Evolutionary conservation across 768 basidiomycete species (phyloP).

Genomic region (Tricholoma terreum): DNA sequence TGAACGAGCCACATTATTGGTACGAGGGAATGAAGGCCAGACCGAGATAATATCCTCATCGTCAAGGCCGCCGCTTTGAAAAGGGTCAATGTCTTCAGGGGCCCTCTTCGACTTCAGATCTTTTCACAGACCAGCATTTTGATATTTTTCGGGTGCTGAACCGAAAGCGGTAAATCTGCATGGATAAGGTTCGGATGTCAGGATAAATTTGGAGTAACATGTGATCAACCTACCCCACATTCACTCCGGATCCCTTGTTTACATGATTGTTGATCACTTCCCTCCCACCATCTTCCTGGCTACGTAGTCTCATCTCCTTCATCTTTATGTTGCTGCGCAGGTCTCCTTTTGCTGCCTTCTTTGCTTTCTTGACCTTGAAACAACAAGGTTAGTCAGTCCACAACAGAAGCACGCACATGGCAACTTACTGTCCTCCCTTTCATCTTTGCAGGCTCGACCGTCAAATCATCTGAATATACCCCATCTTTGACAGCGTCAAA

Average conservation of each 20-base stretch:
- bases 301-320: constrained; percentile 5
- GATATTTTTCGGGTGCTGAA: constrained; percentile 2
- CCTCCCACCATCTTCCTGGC: neutral
- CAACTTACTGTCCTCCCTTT: neutral
- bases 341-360: constrained; percentile 5
- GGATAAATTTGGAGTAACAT: neutral
- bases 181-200: neutral
- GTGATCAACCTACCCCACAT: neutral
- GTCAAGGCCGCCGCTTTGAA: constrained; percentile 14
- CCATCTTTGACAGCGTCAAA: neutral
- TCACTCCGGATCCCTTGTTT: neutral
- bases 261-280: neutral
- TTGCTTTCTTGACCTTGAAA: neutral
- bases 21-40: constrained; percentile 5
- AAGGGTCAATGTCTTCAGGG: constrained; percentile 3
- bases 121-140: constrained; percentile 2
- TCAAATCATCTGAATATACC: neutral
- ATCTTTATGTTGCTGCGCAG: constrained; percentile 8
- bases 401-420: neutral
- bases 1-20: neutral
- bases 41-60: constrained; percentile 13
- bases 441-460: neutral
- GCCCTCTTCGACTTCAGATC: constrained; percentile 1
- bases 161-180: neutral
- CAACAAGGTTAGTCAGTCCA: neutral